Evolutionary conservation across 208 protist genomes (phyloP).

Genomic region (Leishmania gerbilli): DNA sequence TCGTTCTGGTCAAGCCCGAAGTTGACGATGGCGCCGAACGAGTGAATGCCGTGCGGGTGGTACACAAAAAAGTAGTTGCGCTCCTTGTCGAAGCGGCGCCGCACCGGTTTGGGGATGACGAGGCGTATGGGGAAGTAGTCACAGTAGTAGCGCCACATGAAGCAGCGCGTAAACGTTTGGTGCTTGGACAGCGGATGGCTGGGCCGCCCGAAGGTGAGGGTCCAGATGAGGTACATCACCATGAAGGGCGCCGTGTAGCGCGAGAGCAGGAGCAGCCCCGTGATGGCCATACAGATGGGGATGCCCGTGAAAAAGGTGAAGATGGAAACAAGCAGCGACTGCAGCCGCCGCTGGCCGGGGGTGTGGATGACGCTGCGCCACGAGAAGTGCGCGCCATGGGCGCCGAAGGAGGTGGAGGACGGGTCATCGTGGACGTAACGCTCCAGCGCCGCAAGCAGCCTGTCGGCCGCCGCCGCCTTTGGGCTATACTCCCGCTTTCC

Average conservation of each 20-base stretch:
- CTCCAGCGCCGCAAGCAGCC: slow-evolving; percentile 48
- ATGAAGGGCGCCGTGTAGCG: slow-evolving; percentile 62
- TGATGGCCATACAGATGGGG: slow-evolving; percentile 43
- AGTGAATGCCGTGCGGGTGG: slow-evolving; percentile 90
- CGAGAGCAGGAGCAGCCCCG: slow-evolving; percentile 41
- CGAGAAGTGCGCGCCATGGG: slow-evolving; percentile 26
- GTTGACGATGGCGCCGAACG: slow-evolving; percentile 85
- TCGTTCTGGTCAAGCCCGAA: slow-evolving; percentile 67
- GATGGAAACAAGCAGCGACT: slow-evolving; percentile 42
- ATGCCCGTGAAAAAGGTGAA: slow-evolving; percentile 79
- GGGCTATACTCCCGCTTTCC: slow-evolving; percentile 24
- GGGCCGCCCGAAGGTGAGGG: slow-evolving; percentile 58
- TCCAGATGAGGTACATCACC: slow-evolving; percentile 69
- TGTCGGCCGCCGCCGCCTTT: slow-evolving; percentile 36
- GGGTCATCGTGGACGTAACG: slow-evolving; percentile 36
- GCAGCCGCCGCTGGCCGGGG: slow-evolving; percentile 49
- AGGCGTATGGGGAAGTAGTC: slow-evolving; percentile 89
- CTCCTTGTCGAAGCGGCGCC: slow-evolving; percentile 41
- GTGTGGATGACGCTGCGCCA: slow-evolving; percentile 58
- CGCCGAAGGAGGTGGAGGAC: slow-evolving; percentile 33
- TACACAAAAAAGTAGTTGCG: slow-evolving; percentile 90
- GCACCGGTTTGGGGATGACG: slow-evolving; percentile 51
- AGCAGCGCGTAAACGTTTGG: slow-evolving; percentile 23
- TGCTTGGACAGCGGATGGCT: slow-evolving; percentile 45
- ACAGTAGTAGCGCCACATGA: slow-evolving; percentile 64